Percentiles rank a stretch among this genome's conserved stretches.
Conservation (phyloP, 768 basidiomycete genomes). For the Lepiota brunneoincarnata region DNA sequence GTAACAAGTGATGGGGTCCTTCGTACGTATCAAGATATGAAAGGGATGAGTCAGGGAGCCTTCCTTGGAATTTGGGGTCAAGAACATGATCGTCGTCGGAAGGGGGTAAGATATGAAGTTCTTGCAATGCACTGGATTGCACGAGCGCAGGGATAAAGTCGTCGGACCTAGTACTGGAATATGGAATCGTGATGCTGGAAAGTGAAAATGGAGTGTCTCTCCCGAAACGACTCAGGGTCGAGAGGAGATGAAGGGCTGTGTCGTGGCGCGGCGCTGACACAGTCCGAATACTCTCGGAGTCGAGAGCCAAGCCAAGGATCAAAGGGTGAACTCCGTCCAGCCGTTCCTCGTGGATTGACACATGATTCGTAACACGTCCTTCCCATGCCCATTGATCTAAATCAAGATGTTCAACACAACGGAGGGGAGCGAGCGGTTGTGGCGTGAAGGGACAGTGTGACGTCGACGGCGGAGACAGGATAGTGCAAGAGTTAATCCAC, state of each 20-base stretch:
- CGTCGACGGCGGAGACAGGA: constrained; percentile 11
- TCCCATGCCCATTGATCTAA: constrained; percentile 38
- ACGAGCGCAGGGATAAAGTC: constrained; percentile 5
- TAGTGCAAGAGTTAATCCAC: constrained; percentile 31
- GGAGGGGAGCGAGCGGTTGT: constrained; percentile 5
- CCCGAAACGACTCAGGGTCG: constrained; percentile 12
- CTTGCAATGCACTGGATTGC: constrained; percentile 15
- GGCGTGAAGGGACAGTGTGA: background rate
- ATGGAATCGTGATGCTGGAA: constrained; percentile 11
- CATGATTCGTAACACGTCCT: constrained; percentile 28
- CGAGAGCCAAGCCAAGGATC: constrained; percentile 24
- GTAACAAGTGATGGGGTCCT: constrained; percentile 23
- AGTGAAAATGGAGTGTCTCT: background rate
- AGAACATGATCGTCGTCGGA: constrained; percentile 20
- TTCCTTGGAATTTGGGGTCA: constrained; percentile 15
- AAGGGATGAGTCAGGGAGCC: constrained; percentile 17
- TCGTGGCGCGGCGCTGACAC: constrained; percentile 31
- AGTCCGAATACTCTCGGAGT: constrained; percentile 25
- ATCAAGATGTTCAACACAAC: constrained; percentile 23
- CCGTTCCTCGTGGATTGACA: constrained; percentile 31
- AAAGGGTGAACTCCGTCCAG: constrained; percentile 24
- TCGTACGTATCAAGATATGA: constrained; percentile 24
- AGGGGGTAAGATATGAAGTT: constrained; percentile 30
- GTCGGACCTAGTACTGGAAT: constrained; percentile 14
- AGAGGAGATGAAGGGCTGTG: constrained; percentile 28